Evolutionary conservation across 768 basidiomycete species (phyloP).

Genomic region (Boletus tylopilopsis): DNA sequence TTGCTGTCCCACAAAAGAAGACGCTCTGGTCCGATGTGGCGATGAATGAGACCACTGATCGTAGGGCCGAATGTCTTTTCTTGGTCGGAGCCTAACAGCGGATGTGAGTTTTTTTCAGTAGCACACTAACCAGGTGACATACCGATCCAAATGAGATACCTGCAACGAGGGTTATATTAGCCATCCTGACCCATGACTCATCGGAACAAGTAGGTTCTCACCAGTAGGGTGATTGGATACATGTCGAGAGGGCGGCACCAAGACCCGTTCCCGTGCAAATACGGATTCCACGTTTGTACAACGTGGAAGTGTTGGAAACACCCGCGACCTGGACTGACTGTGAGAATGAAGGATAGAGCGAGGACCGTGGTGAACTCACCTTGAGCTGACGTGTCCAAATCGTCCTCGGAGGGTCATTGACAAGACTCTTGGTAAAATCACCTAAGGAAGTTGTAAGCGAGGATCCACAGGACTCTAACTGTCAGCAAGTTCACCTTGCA

Average conservation of each 20-base stretch:
- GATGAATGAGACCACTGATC: constrained; percentile 67
- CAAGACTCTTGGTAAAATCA: constrained; percentile 73
- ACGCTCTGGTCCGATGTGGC: constrained; percentile 70
- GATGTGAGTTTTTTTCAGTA: constrained; percentile 8
- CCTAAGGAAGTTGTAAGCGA: constrained; percentile 32
- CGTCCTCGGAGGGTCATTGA: constrained; percentile 62
- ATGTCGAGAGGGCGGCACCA: constrained; percentile 74
- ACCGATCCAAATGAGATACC: constrained; percentile 82
- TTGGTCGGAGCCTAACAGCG: constrained; percentile 64
- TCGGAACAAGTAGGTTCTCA: constrained; percentile 28
- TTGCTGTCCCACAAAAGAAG: constrained; percentile 78
- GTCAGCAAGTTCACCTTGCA: constrained; percentile 46
- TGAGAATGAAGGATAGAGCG: constrained; percentile 4
- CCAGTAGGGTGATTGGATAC: constrained; percentile 74
- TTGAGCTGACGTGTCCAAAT: constrained; percentile 81
- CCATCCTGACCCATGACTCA: not conserved
- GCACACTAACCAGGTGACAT: constrained; percentile 14
- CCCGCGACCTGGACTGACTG: constrained; percentile 57
- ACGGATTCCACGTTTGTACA: constrained; percentile 79
- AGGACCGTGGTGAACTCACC: constrained; percentile 34
- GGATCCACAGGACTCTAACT: not conserved
- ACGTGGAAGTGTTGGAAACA: constrained; percentile 72
- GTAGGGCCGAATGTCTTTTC: constrained; percentile 83
- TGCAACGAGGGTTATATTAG: constrained; percentile 23
- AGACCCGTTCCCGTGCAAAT: constrained; percentile 82